Percentiles rank a stretch among this genome's conserved stretches.
These are phyloP conservation scores for Pluteus cervinus DNA, from an alignment of 768 basidiomycete genomes.

Conservation along the genomic window DNA sequence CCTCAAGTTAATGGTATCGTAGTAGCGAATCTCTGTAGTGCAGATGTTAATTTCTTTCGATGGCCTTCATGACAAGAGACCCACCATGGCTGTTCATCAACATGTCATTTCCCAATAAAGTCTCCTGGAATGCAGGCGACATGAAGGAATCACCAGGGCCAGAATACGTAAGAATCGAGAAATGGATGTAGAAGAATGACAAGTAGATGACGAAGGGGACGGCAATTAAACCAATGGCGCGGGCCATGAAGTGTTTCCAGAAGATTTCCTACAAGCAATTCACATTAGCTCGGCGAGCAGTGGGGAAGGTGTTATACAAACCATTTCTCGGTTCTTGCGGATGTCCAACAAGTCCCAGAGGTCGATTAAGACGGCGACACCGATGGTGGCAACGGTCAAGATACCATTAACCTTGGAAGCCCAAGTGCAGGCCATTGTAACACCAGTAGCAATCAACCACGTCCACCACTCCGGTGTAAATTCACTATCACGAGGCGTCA, in stretches of 20 bases:
- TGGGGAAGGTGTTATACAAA: conserved; percentile 22
- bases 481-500: conserved; percentile 43
- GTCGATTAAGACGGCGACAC: conserved; percentile 87
- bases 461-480: conserved; percentile 91
- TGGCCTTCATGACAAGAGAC: conserved; percentile 8
- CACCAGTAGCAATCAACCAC: conserved; percentile 86
- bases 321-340: conserved; percentile 76
- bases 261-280: conserved; percentile 66
- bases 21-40: conserved; percentile 85
- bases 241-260: conserved; percentile 81
- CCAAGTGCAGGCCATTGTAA: conserved; percentile 94
- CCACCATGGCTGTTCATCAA: conserved; percentile 86
- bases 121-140: conserved; percentile 98
- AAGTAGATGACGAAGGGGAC: conserved; percentile 91
- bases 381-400: conserved; percentile 83
- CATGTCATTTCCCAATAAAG: conserved; percentile 86
- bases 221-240: conserved; percentile 78
- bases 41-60: conserved; percentile 3
- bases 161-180: conserved; percentile 78
- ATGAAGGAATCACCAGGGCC: conserved; percentile 95
- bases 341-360: conserved; percentile 92
- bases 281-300: conserved; percentile 3
- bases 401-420: conserved; percentile 98
- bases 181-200: conserved; percentile 94
- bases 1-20: conserved; percentile 78